Evolutionary conservation across 2,329 filamentous ascomycete genomes (phyloP).

Genomic region (Ophiostoma ips): DNA sequence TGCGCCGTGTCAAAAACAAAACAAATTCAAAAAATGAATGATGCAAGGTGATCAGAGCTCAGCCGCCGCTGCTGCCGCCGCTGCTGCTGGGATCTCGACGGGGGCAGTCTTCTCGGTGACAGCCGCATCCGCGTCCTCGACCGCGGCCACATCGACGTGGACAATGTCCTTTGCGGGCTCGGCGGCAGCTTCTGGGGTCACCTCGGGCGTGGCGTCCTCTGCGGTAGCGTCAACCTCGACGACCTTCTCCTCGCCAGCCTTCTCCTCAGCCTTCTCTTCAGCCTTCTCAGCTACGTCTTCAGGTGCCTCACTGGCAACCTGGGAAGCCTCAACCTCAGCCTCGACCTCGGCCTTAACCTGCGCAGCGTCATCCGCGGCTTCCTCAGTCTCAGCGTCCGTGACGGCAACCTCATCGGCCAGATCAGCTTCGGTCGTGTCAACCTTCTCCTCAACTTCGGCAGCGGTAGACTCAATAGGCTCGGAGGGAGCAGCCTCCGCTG

Average conservation of each 20-base stretch:
- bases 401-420: background rate
- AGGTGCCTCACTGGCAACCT: too few relatives aligned
- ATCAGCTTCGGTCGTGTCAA: background rate
- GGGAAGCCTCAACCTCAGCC: background rate
- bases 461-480: background rate
- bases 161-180: background rate
- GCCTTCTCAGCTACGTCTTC: background rate
- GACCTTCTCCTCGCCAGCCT: background rate
- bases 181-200: background rate
- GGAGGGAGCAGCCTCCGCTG: too few relatives aligned
- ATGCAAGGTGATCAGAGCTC: constrained; percentile 3
- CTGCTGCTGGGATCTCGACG: background rate
- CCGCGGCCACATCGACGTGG: background rate
- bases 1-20: background rate
- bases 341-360: background rate
- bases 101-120: background rate
- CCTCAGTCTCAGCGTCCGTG: background rate
- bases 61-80: background rate
- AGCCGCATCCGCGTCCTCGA: background rate
- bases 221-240: background rate
- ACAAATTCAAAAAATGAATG: constrained; percentile 2
- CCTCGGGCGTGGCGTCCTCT: background rate
- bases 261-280: background rate
- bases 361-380: background rate
- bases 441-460: background rate